Evolutionary conservation across 495 filamentous ascomycete species (phyloP), one percentile per base, ranked within the genome.

Genomic region (Podospora didyma): DNA sequence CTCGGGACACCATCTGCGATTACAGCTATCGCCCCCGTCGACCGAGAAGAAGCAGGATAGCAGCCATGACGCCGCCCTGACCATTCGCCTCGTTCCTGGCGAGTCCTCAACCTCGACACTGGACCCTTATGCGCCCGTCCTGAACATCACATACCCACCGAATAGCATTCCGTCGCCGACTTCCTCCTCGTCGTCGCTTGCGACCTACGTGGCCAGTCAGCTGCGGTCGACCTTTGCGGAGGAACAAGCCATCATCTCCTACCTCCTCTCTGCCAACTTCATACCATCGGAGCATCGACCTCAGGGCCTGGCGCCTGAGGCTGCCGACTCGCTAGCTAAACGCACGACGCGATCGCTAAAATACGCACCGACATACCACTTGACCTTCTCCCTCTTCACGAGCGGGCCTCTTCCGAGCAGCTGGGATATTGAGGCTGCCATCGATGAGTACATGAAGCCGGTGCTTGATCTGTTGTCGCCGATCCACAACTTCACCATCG

Each of bases 401-500:
- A 86, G 88, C 11, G 84, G 82, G 6, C 79, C 85, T 1, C 67
- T 77, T 9, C 95, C 94, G 9, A 94, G 88, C 9, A 88, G 84
- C 24, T 98, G 95, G 94, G 90, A 95, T 34, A 91, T 97, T 48
- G 89, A 96, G 62, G 74, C 79, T 41, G 92, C 92, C 6, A 81
- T 97, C 35, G 79, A 86, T 14, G 82, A 90, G 63, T 90, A 95
- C 69, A 80, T 98, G 65, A 75, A 83, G 17, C 93, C 94, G 0
- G 79, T 97, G 45, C 78, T 97, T 0, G 79, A 89, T 37, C 82
- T 87, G 26, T 80, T 97, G 23, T 80, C 84, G 2, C 78, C 84
- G 16, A 93, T 97, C 60, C 92, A 89, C 77, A 93, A 96, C 67
- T 97, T 98, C 69, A 97, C 94, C 20, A 85, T 98, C 37, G 94